Conservation (phyloP, 768 basidiomycete genomes). For the Lactarius hatsudake region DNA sequence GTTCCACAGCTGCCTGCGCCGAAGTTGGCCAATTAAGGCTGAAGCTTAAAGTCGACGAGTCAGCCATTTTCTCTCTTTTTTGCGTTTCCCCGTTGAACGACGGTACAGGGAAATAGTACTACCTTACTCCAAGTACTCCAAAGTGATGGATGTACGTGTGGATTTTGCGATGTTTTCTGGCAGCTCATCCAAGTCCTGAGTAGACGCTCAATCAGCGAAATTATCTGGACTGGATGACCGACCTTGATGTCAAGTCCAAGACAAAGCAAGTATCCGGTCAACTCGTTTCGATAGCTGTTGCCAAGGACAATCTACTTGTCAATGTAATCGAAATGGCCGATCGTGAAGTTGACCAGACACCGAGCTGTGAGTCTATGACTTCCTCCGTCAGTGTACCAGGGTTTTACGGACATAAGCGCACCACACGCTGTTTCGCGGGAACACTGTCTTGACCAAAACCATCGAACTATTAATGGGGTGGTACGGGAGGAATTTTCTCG, state of each 20-base stretch:
- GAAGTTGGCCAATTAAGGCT: conserved; percentile 76
- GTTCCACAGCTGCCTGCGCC: conserved; percentile 46
- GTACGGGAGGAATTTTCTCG: conserved; percentile 78
- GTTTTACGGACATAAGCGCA: conserved; percentile 48
- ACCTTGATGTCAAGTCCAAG: conserved; percentile 64
- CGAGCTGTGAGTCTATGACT: conserved; percentile 50
- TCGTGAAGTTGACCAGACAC: conserved; percentile 67
- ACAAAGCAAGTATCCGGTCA: conserved; percentile 60
- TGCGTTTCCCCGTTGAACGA: background rate
- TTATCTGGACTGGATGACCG: conserved; percentile 70
- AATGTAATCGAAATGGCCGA: conserved; percentile 69
- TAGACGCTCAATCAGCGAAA: conserved; percentile 59
- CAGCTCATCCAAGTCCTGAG: conserved; percentile 14
- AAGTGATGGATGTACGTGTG: conserved; percentile 54
- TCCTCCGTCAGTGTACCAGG: background rate
- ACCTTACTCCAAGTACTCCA: conserved; percentile 59
- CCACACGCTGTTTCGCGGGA: conserved; percentile 72
- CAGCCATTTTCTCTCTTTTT: conserved; percentile 32
- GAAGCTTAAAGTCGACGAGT: conserved; percentile 77
- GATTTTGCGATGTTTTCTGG: background rate
- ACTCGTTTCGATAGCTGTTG: conserved; percentile 66
- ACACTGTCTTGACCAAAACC: conserved; percentile 51
- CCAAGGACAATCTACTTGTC: conserved; percentile 59
- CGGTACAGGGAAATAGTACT: conserved; percentile 72
- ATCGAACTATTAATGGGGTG: conserved; percentile 79